phyloP scores from a whole-genome alignment of 345 rosid genomes.

The Populus nigra region DNA sequence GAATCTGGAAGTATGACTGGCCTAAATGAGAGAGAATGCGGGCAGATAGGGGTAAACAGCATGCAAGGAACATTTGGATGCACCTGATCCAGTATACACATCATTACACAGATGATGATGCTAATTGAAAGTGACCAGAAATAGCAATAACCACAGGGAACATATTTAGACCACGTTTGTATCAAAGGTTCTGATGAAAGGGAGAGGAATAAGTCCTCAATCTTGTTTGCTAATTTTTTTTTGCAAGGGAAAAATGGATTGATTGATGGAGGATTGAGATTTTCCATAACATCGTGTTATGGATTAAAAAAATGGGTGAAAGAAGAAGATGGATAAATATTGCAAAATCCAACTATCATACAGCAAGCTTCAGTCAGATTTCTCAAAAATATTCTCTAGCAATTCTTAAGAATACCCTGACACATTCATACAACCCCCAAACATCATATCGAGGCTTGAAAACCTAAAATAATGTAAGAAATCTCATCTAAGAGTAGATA shows the following conservation, averaged over 20 bases:
- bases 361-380: not conserved
- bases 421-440: not conserved
- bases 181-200: not conserved
- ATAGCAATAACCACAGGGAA: not conserved
- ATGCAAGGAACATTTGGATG: constrained; percentile 99
- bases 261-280: not conserved
- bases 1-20: constrained; percentile 99
- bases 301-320: not conserved
- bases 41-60: constrained; percentile 96
- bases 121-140: not conserved
- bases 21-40: constrained; percentile 94
- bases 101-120: not conserved
- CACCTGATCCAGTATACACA: constrained; percentile 52
- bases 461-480: not conserved
- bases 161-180: not conserved
- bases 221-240: not conserved
- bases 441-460: not conserved
- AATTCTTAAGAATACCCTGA: not conserved
- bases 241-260: not conserved
- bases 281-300: not conserved
- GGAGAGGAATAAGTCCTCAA: not conserved
- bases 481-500: not conserved
- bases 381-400: not conserved
- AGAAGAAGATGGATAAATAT: not conserved
- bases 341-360: not conserved